These are phyloP conservation scores for Trebouxiophyceae sp. DNA, from an alignment of 163 green algal species.

Conservation along the genomic window DNA sequence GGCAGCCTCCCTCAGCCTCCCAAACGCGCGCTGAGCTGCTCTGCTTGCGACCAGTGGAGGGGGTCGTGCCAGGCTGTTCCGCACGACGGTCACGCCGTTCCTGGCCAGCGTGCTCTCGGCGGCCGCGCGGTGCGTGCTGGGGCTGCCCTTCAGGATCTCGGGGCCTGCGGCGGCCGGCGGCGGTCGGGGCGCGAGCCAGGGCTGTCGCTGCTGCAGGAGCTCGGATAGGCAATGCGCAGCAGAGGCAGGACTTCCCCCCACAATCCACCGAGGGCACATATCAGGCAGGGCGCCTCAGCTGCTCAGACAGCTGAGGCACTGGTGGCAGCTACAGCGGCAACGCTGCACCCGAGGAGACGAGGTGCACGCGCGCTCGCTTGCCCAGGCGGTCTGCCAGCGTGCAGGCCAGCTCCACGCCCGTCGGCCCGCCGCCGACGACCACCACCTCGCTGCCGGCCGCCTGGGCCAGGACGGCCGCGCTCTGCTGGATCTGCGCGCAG, in stretches of 20 bases:
- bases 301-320: constrained; percentile 21
- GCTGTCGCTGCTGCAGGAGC: too few species aligned
- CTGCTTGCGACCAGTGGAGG: too few species aligned
- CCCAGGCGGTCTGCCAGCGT: constrained; percentile 66
- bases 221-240: too few species aligned
- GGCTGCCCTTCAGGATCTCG: constrained; percentile 56
- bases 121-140: constrained; percentile 37
- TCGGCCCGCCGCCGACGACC: constrained; percentile 86
- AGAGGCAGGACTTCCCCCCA: too few species aligned
- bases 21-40: too few species aligned
- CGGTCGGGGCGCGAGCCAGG: too few species aligned
- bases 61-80: constrained; percentile 14
- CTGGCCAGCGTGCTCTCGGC: constrained; percentile 33
- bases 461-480: not conserved
- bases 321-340: not conserved
- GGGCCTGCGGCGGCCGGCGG: constrained; percentile 43
- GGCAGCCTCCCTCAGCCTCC: too few species aligned
- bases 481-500: not conserved
- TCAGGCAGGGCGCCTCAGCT: too few species aligned
- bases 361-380: constrained; percentile 22
- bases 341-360: constrained; percentile 50
- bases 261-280: too few species aligned
- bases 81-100: constrained; percentile 43
- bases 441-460: constrained; percentile 27
- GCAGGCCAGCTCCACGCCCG: constrained; percentile 84